These are phyloP conservation scores for Plenodomus lindquistii DNA, from an alignment of 2,329 filamentous ascomycete species.

Conservation along the genomic window DNA sequence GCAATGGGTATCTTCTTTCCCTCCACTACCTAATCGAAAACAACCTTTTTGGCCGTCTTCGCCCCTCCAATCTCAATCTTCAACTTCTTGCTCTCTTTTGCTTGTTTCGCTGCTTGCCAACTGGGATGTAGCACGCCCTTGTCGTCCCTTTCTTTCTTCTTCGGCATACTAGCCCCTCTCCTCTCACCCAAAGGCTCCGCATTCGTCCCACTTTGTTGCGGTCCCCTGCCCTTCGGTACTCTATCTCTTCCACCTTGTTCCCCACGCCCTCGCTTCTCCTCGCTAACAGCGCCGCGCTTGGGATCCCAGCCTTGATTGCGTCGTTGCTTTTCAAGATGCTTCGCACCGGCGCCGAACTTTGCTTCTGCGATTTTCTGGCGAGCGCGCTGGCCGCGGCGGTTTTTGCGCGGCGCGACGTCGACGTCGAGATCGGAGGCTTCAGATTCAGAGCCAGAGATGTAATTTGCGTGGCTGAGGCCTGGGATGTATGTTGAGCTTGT, in stretches of 20 bases:
- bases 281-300: conserved; percentile 57
- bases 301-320: conserved; percentile 62
- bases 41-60: conserved; percentile 66
- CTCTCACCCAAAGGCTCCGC: conserved; percentile 28
- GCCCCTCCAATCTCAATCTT: conserved; percentile 35
- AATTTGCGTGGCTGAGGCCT: conserved; percentile 74
- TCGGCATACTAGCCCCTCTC: conserved; percentile 37
- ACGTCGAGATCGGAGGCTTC: conserved; percentile 64
- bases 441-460: conserved; percentile 76
- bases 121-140: conserved; percentile 63
- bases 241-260: conserved; percentile 20
- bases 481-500: conserved; percentile 68
- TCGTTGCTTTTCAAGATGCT: conserved; percentile 60
- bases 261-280: conserved; percentile 3
- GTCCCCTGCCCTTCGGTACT: conserved; percentile 26
- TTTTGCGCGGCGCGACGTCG: conserved; percentile 65
- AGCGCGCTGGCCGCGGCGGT: conserved; percentile 75
- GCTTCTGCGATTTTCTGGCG: conserved; percentile 79
- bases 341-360: conserved; percentile 74
- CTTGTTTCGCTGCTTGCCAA: conserved; percentile 65
- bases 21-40: conserved; percentile 60
- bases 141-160: conserved; percentile 50
- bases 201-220: conserved; percentile 39
- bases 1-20: no score
- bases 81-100: conserved; percentile 59